Evolutionary conservation across 257 asterid species (phyloP).

Genomic region (Forsythia suspensa): DNA sequence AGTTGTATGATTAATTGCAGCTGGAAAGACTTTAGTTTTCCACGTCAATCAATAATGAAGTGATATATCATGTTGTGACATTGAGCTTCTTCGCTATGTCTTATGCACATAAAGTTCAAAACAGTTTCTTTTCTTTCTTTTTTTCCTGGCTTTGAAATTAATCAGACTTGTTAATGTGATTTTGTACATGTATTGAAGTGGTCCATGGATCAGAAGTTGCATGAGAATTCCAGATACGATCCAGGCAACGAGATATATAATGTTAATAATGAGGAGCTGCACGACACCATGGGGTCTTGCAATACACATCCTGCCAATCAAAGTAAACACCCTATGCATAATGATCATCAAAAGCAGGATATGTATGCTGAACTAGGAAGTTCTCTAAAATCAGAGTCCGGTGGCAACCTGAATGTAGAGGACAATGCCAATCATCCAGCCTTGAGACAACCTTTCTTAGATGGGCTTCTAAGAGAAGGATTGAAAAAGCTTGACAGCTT

Average conservation of each 20-base stretch:
- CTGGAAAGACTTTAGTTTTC: constrained; percentile 10
- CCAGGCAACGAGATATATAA: constrained; percentile 27
- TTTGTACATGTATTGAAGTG: constrained; percentile 40
- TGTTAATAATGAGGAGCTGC: constrained; percentile 38
- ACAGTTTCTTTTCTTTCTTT: background rate
- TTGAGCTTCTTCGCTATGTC: background rate
- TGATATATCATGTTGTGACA: background rate
- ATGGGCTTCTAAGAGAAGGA: constrained; percentile 62
- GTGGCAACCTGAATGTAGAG: constrained; percentile 39
- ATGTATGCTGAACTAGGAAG: constrained; percentile 36
- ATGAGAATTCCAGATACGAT: constrained; percentile 21
- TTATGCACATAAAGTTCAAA: background rate
- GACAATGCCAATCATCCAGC: constrained; percentile 51
- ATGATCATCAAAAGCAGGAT: constrained; percentile 41
- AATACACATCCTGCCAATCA: constrained; percentile 39
- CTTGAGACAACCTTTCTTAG: constrained; percentile 61
- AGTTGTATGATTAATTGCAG: background rate
- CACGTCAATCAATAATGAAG: background rate
- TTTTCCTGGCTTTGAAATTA: constrained; percentile 24
- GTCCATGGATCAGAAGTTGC: constrained; percentile 52
- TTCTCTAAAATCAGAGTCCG: constrained; percentile 38
- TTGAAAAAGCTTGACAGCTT: constrained; percentile 93
- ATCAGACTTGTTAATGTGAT: constrained; percentile 53
- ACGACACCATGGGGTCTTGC: constrained; percentile 31
- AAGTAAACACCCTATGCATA: constrained; percentile 36